Evolutionary conservation across 2,329 filamentous ascomycete genomes (phyloP).

Genomic region (Clarireedia sp.): DNA sequence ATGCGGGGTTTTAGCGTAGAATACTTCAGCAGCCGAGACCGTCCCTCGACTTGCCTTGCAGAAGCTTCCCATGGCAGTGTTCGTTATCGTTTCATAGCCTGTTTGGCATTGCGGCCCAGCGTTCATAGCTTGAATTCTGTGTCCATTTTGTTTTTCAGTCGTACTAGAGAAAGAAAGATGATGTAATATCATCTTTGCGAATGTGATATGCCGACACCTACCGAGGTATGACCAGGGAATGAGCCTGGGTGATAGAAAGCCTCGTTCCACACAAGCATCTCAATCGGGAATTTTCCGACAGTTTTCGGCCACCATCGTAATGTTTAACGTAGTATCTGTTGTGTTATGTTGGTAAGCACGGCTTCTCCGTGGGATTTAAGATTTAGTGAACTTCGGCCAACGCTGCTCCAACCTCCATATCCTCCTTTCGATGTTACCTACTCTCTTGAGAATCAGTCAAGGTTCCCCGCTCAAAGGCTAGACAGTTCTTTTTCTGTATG

Average conservation of each 20-base stretch:
- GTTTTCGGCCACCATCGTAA: background rate
- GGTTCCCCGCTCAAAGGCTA: background rate
- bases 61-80: background rate
- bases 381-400: background rate
- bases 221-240: background rate
- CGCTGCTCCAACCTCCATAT: background rate
- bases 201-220: background rate
- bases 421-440: background rate
- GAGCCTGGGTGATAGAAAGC: background rate
- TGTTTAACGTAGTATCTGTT: conserved; percentile 3
- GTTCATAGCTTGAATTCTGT: background rate
- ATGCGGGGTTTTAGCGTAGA: conserved; percentile 4
- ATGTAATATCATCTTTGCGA: background rate
- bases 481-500: background rate
- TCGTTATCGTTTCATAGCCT: too few relatives aligned
- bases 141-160: background rate
- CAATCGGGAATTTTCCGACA: background rate
- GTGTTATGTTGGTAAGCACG: background rate
- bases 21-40: background rate
- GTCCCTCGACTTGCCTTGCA: background rate
- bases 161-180: background rate
- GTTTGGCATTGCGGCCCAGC: too few relatives aligned
- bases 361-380: background rate
- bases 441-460: background rate
- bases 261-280: background rate